Evolutionary conservation across 73 alveolate species (phyloP).

Genomic region (Blepharisma stoltei): DNA sequence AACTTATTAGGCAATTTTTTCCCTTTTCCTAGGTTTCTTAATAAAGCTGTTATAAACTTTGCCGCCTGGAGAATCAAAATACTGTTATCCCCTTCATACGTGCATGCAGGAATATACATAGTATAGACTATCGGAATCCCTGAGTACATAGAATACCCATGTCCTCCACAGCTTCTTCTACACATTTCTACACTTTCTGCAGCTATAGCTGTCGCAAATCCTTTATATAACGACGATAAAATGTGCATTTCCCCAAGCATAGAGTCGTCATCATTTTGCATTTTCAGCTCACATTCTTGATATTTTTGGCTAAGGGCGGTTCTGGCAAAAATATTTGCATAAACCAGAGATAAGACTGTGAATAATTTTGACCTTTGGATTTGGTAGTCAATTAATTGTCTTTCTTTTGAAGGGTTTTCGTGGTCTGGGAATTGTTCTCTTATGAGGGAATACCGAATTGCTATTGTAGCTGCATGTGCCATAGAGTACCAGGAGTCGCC

Average conservation of each 20-base stretch:
- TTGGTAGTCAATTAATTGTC: slow-evolving; percentile 5
- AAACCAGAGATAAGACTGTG: not conserved
- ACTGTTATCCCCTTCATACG: slow-evolving; percentile 29
- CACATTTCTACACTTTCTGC: slow-evolving; percentile 8
- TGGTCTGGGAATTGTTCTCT: slow-evolving; percentile 31
- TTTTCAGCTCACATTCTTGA: not conserved
- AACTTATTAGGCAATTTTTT: slow-evolving; percentile 1
- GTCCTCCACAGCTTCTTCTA: slow-evolving; percentile 35
- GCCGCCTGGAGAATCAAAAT: slow-evolving; percentile 19
- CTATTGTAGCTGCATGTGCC: slow-evolving; percentile 56
- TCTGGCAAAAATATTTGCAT: not conserved
- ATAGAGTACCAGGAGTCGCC: slow-evolving; percentile 30
- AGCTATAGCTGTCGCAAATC: not conserved
- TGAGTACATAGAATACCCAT: slow-evolving; percentile 5
- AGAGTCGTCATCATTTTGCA: slow-evolving; percentile 9
- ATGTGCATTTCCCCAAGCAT: not conserved
- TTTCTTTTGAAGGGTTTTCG: slow-evolving; percentile 23
- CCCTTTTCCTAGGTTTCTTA: not conserved
- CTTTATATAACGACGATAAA: not conserved
- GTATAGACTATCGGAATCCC: not conserved
- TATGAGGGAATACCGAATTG: slow-evolving; percentile 58
- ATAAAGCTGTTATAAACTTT: not conserved
- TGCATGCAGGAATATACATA: not conserved
- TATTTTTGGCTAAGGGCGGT: not conserved
- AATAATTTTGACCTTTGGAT: not conserved